Conservation (phyloP, 495 filamentous ascomycete genomes). For the Aspergillus avenaceus region DNA sequence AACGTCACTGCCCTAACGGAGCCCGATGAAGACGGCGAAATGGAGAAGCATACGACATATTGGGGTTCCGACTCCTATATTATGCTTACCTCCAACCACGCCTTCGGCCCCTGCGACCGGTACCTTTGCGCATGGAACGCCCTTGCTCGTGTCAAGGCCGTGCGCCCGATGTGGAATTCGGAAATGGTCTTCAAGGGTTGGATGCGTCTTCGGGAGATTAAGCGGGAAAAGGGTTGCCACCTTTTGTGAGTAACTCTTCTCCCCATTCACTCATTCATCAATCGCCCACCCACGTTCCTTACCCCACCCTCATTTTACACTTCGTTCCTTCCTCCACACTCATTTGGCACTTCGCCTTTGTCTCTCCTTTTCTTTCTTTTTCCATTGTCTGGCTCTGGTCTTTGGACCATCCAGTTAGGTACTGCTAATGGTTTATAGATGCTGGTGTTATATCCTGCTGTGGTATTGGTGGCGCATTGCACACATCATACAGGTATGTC, state of each 20-base stretch:
- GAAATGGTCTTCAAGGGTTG: constrained; percentile 11
- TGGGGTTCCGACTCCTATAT: constrained; percentile 19
- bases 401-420: constrained; percentile 11
- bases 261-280: constrained; percentile 2
- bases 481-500: constrained; percentile 3
- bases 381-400: constrained; percentile 13
- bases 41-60: constrained; percentile 18
- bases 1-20: constrained; percentile 13
- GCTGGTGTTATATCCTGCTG: constrained; percentile 12
- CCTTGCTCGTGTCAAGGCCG: constrained; percentile 8
- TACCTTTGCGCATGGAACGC: constrained; percentile 13
- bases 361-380: constrained; percentile 1
- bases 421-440: constrained; percentile 17
- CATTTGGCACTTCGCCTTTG: neutral
- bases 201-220: constrained; percentile 2
- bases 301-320: too few relatives aligned
- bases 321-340: constrained; percentile 3
- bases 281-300: neutral
- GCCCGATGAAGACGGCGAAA: constrained; percentile 21
- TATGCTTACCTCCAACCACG: constrained; percentile 8
- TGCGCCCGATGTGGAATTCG: constrained; percentile 6
- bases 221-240: constrained; percentile 5
- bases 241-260: constrained; percentile 7
- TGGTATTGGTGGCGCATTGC: constrained; percentile 9
- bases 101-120: constrained; percentile 6